Base-by-base conservation (phyloP, 179 eudicot genomes). In the Silene noctiflora region DNA sequence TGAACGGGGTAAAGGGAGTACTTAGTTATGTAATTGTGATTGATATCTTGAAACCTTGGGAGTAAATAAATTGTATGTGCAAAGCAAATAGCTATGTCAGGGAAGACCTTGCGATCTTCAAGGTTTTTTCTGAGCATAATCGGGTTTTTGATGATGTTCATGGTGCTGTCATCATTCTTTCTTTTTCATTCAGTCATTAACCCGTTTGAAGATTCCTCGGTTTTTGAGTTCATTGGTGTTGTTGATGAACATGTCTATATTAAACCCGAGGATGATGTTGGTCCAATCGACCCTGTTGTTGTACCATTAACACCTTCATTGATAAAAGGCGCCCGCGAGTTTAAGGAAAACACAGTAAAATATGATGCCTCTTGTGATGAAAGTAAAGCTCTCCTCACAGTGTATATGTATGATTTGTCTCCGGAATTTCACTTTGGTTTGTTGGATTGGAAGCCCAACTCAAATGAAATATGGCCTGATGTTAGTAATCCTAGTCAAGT, bases 321-420 rank as follows among this genome's bases (percentile, higher is more conserved):
- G 2, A 6, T 59, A 64, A 4, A 16, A 71, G 67, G 69, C 67
- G 24, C 51, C 46, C 22, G 9, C n/a, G 60, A 64, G 25, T 44
- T 22, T 2, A 39, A 76, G 42, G 71, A 69, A 56, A 73, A 14
- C 56, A 64, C 83, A 8, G 4, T 39, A 39, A 39, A 39, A 39
- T 7, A 39, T 39, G 64, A 55, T 64, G 62, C 63, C 24, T 75
- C 4, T 0, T 89, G 96, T 77, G 78, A 84, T 68, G 46, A 78
- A 27, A 72, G 55, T 42, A 84, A 48, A 19, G 92, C 93, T 74
- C 75, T 75, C 59, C 87, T 95, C 10, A 89, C 71, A 77, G 89
- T 93, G 16, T 96, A 85, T 72, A 93, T 96, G 97, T 91, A 93
- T 71, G 90, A 96, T 61, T 76, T 96, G 87, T 91, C 98, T 53